Base-by-base conservation (phyloP, 805 yeast genomes). In the Metschnikowia gelsemii region DNA sequence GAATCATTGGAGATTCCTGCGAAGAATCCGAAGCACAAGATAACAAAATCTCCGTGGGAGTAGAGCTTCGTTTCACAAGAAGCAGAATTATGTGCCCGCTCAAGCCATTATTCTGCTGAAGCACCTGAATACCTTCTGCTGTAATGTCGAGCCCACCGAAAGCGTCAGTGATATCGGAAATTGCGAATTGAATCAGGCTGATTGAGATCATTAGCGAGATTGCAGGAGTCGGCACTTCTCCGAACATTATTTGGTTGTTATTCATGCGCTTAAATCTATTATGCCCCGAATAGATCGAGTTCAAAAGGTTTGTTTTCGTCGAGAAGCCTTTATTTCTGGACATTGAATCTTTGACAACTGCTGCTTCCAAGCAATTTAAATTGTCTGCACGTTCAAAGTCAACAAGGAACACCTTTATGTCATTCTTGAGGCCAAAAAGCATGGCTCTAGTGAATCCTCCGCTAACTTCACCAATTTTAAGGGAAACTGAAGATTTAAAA, bases 121-220 rank as follows among this genome's bases (percentile, higher is more conserved):
- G 58, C 2, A 63, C 17, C 8, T 50, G 47, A 9, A 62, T 12
- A 8, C 57, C 46, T 2, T 36, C 35, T 1, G 56, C 13, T 4
- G 22, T 17, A 2, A 59, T 8, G 2, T 35, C 38, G 13, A 64
- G 34, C 22, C 57, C 56, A 2, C 70, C 72, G 48, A 67, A 62
- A 3, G 45, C 40, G 2, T 58, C 55, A 3, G 39, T 34, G 4
- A 66, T 28, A 5, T 52, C 40, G 0, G 38, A 26, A 2, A 64
- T 34, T 2, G 35, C 39, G 3, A 65, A 26, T 2, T 49, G 43
- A 2, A 60, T 26, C 32, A 47, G 52, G 22, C 54, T 52, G 7
- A 66, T 35, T 1, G 36, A 24, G 2, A 60, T 8, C 23, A 68
- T 70, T 12, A 73, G 40, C 2, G 70, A 68, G 1, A 77, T 46